Evolutionary conservation across 768 basidiomycete species (phyloP).

Genomic region (Hypholoma fasciculare): DNA sequence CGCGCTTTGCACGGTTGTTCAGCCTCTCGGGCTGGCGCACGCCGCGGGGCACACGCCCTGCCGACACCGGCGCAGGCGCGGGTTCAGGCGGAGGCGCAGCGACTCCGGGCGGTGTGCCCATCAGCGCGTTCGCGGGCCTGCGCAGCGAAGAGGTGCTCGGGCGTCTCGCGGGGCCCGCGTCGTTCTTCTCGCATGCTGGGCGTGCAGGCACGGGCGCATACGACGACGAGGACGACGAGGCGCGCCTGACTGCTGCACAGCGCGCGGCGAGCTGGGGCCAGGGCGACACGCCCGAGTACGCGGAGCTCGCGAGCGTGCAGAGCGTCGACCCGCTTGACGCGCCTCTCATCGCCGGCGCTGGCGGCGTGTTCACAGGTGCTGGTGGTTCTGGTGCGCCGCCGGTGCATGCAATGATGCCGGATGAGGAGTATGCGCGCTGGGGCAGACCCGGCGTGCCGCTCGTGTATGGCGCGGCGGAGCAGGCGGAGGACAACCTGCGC

Average conservation of each 20-base stretch:
- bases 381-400: neutral
- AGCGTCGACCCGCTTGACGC: slow-evolving; percentile 27
- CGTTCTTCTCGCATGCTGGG: neutral
- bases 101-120: neutral
- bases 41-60: slow-evolving; percentile 7
- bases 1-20: slow-evolving; percentile 21
- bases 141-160: slow-evolving; percentile 50
- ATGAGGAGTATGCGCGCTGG: neutral
- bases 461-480: slow-evolving; percentile 1
- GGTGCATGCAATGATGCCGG: neutral
- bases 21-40: slow-evolving; percentile 33
- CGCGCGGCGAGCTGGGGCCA: slow-evolving; percentile 69
- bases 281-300: slow-evolving; percentile 39
- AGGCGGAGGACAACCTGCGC: slow-evolving; percentile 15
- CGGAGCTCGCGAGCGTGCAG: slow-evolving; percentile 25
- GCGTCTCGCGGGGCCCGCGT: neutral
- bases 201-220: neutral
- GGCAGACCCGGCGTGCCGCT: neutral
- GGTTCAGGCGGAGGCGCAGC: neutral
- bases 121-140: slow-evolving; percentile 16
- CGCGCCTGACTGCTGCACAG: slow-evolving; percentile 40
- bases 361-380: slow-evolving; percentile 11
- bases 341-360: slow-evolving; percentile 30
- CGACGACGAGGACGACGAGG: neutral
- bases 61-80: neutral